These are phyloP conservation scores for Yamadazyma phyllophila DNA, from an alignment of 805 yeast genomes.

Conservation along the genomic window DNA sequence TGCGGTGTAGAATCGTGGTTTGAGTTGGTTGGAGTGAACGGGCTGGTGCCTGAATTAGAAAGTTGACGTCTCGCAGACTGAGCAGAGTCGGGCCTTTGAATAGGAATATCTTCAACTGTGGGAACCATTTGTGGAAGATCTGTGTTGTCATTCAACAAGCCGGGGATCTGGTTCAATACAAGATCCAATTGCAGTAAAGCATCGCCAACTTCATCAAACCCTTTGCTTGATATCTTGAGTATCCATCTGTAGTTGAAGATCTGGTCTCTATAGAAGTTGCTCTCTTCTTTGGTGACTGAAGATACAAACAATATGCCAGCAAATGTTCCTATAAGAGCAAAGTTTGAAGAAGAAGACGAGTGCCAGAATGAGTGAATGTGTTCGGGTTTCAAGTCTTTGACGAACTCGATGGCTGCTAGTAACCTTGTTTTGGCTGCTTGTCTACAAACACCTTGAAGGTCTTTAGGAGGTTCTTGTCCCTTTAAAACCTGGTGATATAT, in stretches of 20 bases:
- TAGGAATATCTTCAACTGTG: slow-evolving; percentile 23
- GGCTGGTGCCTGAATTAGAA: slow-evolving; percentile 5
- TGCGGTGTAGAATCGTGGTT: not conserved
- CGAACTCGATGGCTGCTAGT: slow-evolving; percentile 77
- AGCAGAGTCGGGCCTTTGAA: slow-evolving; percentile 15
- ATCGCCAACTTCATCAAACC: slow-evolving; percentile 73
- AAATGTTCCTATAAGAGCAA: slow-evolving; percentile 82
- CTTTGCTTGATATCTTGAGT: slow-evolving; percentile 68
- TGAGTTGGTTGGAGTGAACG: not conserved
- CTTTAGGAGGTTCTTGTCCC: slow-evolving; percentile 35
- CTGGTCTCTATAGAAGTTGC: slow-evolving; percentile 60
- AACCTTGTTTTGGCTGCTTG: slow-evolving; percentile 83
- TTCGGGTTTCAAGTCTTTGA: slow-evolving; percentile 71
- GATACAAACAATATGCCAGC: slow-evolving; percentile 79
- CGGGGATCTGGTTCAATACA: slow-evolving; percentile 74
- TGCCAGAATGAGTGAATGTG: slow-evolving; percentile 91
- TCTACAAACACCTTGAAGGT: slow-evolving; percentile 60
- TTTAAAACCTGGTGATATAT: slow-evolving; percentile 37
- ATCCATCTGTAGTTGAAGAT: slow-evolving; percentile 76
- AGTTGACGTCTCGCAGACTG: slow-evolving; percentile 7
- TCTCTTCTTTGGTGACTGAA: slow-evolving; percentile 59
- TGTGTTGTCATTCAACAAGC: slow-evolving; percentile 44
- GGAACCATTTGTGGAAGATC: slow-evolving; percentile 39
- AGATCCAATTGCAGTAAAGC: slow-evolving; percentile 73
- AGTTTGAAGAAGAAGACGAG: slow-evolving; percentile 71